Percentiles rank a stretch among this genome's conserved stretches.
Evolutionary conservation across 2,329 filamentous ascomycete genomes (phyloP).

Genomic region (Setomelanomma holmii): DNA sequence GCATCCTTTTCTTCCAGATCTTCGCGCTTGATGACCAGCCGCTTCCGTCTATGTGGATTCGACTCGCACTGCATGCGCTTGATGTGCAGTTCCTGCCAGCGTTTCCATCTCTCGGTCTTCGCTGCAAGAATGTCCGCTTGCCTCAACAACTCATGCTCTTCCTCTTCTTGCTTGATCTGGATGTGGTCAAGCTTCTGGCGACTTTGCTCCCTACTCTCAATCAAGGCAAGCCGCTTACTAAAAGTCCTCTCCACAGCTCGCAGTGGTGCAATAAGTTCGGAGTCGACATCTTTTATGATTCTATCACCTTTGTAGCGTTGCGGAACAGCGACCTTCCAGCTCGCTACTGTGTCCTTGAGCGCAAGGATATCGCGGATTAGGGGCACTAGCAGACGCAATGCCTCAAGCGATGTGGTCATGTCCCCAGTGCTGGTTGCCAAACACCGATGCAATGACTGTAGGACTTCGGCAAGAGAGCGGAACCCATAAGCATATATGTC

Average conservation of each 20-base stretch:
- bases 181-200: slow-evolving; percentile 8
- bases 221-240: slow-evolving; percentile 1
- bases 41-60: slow-evolving; percentile 7
- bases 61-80: slow-evolving; percentile 35
- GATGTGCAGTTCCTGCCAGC: slow-evolving; percentile 42
- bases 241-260: slow-evolving; percentile 16
- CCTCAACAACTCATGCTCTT: slow-evolving; percentile 5
- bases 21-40: slow-evolving; percentile 19
- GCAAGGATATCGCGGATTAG: slow-evolving; percentile 25
- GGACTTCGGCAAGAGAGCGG: slow-evolving; percentile 18
- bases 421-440: slow-evolving; percentile 11
- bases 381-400: slow-evolving; percentile 24
- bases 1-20: slow-evolving; percentile 43
- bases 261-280: slow-evolving; percentile 35
- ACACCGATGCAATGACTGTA: slow-evolving; percentile 26
- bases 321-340: slow-evolving; percentile 28
- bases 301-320: slow-evolving; percentile 22
- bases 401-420: slow-evolving; percentile 11
- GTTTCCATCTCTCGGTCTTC: slow-evolving; percentile 15
- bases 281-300: slow-evolving; percentile 31
- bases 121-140: slow-evolving; percentile 2
- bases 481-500: slow-evolving; percentile 41
- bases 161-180: slow-evolving; percentile 12
- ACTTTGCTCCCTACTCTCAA: slow-evolving; percentile 13
- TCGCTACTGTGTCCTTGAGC: slow-evolving; percentile 31